Base-by-base conservation (phyloP, 805 yeast species). In the Spathaspora girioi region DNA sequence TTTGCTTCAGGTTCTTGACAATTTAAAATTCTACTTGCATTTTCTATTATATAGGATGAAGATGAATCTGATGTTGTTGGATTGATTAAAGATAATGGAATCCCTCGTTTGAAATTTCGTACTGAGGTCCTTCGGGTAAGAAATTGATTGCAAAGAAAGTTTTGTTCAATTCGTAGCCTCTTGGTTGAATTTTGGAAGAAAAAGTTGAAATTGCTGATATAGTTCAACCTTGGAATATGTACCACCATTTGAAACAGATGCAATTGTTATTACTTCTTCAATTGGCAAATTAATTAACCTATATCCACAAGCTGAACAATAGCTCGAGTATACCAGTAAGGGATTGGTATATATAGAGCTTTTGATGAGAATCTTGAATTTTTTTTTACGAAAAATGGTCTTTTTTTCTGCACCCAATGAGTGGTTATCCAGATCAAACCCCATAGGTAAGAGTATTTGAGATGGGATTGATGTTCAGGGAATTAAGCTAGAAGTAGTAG, bases 21-120 rank as follows among this genome's bases (percentile, higher is more conserved):
- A 19, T 69, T 70, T 29, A 77, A 60, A 2, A 78, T 72, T 47
- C 67, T 70, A 29, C 81, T 79, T n/a, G 76, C 78, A 50, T 69
- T 63, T 46, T 65, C 69, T 27, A 76, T 53, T 9, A 66, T 50
- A 23, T 19, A 38, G 12, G 38, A 11, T 14, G 26, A 19, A 15
- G 38, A 11, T 14, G 26, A 19, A 15, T 42, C 40, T 7, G 40
- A 9, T 35, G 40, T 11, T 35, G 15, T 42, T 23, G 44, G 44
- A 14, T 19, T 12, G 3, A 18, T 42, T 42, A 29, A 8, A 19
- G 44, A 42, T 42, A 42, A 7, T 23, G 44, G 26, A 6, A 42
- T 14, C 18, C 27, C 44, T 6, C 15, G 14, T 15, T 42, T 15
- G 10, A 41, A 29, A 15, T 17, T 17, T 35, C 46, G 46, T 31